Evolutionary conservation across 495 filamentous ascomycete genomes (phyloP).

Genomic region (Halenospora varia): DNA sequence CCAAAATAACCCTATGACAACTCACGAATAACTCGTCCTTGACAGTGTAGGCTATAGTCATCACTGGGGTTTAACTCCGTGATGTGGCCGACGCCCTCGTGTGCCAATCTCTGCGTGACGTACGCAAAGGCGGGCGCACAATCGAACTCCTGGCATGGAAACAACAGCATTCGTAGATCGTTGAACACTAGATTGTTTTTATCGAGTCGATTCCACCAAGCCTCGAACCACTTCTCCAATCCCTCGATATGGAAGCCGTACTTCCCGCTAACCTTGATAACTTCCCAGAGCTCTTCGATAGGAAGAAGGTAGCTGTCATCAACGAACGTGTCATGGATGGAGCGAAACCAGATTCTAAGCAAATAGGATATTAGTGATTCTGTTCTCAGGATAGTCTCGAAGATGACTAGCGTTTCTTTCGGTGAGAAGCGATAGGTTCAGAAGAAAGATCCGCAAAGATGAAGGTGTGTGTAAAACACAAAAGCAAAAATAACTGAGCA

Average conservation of each 20-base stretch:
- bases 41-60: background rate
- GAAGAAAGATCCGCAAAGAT: too few relatives aligned
- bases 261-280: background rate
- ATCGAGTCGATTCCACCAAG: background rate
- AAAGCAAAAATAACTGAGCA: too few relatives aligned
- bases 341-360: constrained; percentile 5
- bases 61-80: background rate
- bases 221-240: constrained; percentile 1
- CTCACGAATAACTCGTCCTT: background rate
- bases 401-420: too few relatives aligned
- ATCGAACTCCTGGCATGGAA: constrained; percentile 6
- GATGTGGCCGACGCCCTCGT: background rate
- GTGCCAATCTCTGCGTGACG: background rate
- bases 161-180: background rate
- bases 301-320: background rate
- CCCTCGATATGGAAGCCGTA: background rate
- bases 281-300: background rate
- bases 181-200: background rate
- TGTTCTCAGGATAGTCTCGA: background rate
- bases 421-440: too few relatives aligned
- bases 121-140: background rate
- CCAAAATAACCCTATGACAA: background rate
- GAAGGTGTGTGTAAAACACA: too few relatives aligned
- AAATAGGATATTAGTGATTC: background rate
- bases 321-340: background rate